These are phyloP conservation scores for Candida coleopterorum DNA, from an alignment of 805 yeast species.

Conservation along the genomic window DNA sequence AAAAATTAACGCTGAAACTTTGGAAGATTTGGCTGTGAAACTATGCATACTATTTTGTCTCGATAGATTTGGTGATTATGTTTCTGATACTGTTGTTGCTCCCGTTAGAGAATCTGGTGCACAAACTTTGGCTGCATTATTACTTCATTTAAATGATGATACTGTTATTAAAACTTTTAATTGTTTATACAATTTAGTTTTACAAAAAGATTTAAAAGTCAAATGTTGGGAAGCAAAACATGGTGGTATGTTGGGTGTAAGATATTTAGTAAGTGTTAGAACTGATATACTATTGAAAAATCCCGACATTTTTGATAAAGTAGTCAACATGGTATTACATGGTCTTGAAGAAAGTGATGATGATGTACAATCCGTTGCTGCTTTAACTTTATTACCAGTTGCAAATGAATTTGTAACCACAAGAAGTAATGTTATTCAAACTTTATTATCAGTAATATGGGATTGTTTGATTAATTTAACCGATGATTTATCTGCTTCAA, in stretches of 20 bases:
- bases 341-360: conserved; percentile 67
- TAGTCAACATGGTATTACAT: conserved; percentile 79
- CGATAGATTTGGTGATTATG: conserved; percentile 95
- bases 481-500: conserved; percentile 91
- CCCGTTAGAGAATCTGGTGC: conserved; percentile 98
- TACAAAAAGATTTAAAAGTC: conserved; percentile 52
- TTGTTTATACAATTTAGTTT: conserved; percentile 61
- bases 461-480: conserved; percentile 74
- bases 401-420: conserved; percentile 79
- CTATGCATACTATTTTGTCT: conserved; percentile 81
- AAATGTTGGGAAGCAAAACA: conserved; percentile 95
- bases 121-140: conserved; percentile 84
- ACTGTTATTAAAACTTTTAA: conserved; percentile 59
- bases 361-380: conserved; percentile 96
- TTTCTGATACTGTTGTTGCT: conserved; percentile 95
- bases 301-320: conserved; percentile 58
- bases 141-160: conserved; percentile 64
- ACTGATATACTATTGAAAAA: conserved; percentile 66
- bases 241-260: conserved; percentile 92
- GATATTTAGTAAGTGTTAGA: conserved; percentile 88
- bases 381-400: conserved; percentile 87
- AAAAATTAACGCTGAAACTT: conserved; percentile 55
- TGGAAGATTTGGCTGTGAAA: conserved; percentile 86
- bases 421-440: conserved; percentile 45
- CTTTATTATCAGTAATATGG: conserved; percentile 76